Evolutionary conservation across 768 basidiomycete genomes (phyloP), one percentile per base, ranked within the genome.

Genomic region (Agrocybe pediades): DNA sequence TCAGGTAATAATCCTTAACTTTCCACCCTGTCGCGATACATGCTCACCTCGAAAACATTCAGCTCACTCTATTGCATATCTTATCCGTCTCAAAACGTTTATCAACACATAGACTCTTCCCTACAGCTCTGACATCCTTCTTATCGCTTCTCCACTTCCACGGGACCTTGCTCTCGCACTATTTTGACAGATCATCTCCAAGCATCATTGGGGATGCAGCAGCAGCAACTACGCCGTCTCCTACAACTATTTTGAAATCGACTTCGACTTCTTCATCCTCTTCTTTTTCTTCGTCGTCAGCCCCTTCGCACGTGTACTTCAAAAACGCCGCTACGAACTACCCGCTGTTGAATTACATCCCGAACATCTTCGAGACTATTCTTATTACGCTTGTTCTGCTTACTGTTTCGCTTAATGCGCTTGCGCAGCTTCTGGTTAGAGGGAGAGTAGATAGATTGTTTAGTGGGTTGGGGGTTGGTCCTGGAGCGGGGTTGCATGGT

Each of bases 261-360:
- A n/a, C n/a, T n/a, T n/a, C n/a, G n/a, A n/a, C n/a, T n/a, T n/a
- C n/a, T n/a, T n/a, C n/a, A n/a, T n/a, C n/a, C n/a, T n/a, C n/a
- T n/a, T n/a, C n/a, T n/a, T n/a, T n/a, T n/a, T n/a, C n/a, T n/a
- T n/a, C n/a, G n/a, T n/a, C n/a, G n/a, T n/a, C n/a, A n/a, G n/a
- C 40, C 6, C 54, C 8, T 51, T 46, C 23, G 40, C 55, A 29
- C 8, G 25, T 51, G 6, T 55, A 45, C 41, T 46, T 46, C 7
- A 43, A 51, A 29, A 44, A 40, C 8, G 25, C 41, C 16, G 36
- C 54, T 15, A 39, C 60, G n/a, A 66, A 56, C 11, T 89, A 90
- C 61, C 89, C 90, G 0, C 74, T 90, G 11, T 78, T 90, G 51
- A 89, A 87, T 63, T 88, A 87, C 56, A 77, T 90, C 51, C 87